Conservation (phyloP, 495 filamentous ascomycete species). For the Talaromyces adpressus region DNA sequence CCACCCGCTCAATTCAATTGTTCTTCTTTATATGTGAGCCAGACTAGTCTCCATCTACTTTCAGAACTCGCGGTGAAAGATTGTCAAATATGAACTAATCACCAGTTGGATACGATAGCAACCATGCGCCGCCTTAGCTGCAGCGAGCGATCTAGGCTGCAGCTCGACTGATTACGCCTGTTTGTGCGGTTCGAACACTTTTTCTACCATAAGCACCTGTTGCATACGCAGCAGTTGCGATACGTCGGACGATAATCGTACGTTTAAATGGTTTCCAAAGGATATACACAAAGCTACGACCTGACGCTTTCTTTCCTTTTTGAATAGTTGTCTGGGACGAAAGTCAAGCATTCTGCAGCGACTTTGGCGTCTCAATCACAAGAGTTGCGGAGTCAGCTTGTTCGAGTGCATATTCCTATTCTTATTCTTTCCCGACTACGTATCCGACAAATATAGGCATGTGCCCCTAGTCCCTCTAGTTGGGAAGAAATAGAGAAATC, state of each 20-base stretch:
- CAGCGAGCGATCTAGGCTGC: neutral
- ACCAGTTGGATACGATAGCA: neutral
- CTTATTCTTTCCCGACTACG: neutral
- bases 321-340: neutral
- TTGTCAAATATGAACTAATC: neutral
- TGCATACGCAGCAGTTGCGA: constrained; percentile 3
- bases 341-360: constrained; percentile 4
- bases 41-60: too few relatives aligned
- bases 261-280: neutral
- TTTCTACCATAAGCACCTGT: neutral
- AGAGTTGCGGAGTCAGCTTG: neutral
- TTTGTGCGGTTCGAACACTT: neutral
- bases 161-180: constrained; percentile 1
- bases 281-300: neutral
- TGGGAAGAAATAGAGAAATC: neutral
- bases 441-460: neutral
- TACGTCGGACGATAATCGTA: neutral
- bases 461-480: neutral
- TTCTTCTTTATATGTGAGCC: neutral
- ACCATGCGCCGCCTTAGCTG: neutral
- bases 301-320: neutral
- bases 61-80: too few relatives aligned
- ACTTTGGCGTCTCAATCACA: neutral
- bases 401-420: neutral
- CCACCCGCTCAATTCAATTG: neutral